Evolutionary conservation across 257 asterid genomes (phyloP), one percentile per base, ranked within the genome.

Genomic region (Ilex aquifolium): DNA sequence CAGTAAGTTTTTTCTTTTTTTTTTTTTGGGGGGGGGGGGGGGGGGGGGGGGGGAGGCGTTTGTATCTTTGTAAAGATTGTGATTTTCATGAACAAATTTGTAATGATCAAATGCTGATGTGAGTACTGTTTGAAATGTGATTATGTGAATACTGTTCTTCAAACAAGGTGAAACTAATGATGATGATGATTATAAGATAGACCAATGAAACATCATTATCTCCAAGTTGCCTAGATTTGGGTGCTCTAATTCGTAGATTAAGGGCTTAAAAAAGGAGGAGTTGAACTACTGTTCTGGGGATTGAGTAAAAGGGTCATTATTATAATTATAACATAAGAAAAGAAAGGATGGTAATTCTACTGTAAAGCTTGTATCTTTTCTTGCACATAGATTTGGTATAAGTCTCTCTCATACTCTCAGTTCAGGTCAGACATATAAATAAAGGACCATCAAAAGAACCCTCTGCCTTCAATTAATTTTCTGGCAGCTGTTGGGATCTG

Each of bases 241-340:
- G 48, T 68, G 51, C 66, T 56, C 71, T 31, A 31, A 57, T 87
- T 59, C 79, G 70, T 74, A 70, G 80, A 74, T 76, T 65, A 74
- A 64, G 59, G 53, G 32, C 70, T 58, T 66, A 70, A 73, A 52
- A 67, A 65, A 31, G 67, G 63, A 62, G 32, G 60, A 60, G 71
- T 72, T 72, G 63, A 78, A 79, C 86, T 82, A 30, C 61, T 82
- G 91, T 85, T 82, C 74, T 82, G 71, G 91, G 89, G 83, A 80
- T 61, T 69, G 54, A 65, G 62, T 71, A 83, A 90, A 75, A 84
- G 65, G 59, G 84, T 67, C 66, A 75, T 74, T 60, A 80, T 71
- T 66, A 78, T 7, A 13, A 64, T 53, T 60, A 55, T 53, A 59
- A 52, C 16, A 53, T 44, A 61, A 65, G 63, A 61, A 36, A 31